Base-by-base conservation (phyloP, 1,284 basidiomycete genomes). In the Ceratobasidium sp. region DNA sequence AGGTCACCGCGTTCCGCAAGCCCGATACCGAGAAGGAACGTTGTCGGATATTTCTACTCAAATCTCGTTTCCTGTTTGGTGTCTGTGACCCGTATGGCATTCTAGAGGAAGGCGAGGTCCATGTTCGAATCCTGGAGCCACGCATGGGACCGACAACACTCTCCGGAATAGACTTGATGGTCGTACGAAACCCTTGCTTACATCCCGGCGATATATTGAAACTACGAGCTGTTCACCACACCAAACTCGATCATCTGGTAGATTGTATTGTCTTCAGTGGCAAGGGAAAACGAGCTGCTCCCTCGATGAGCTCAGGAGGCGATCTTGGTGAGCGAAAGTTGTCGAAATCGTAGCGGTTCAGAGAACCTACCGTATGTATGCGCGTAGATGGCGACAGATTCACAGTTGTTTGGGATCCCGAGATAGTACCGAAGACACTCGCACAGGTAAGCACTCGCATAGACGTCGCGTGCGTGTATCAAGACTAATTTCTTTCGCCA, bases 141-240 rank as follows among this genome's bases (percentile, higher is more conserved):
- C 81, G 85, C 18, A 83, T 82, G 55, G 88, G 88, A 3, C 81
- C 82, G 0, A 81, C 85, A 0, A 88, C 87, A 0, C 82, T 85
- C 0, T 86, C 87, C 28, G 84, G 88, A 73, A 83, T 84, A 0
- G 86, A 89, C 75, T 86, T 89, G 0, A 80, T 89, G 9, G 84
- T 89, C 3, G 86, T 89, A 2, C 81, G 88, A 30, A 90, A 90
- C 76, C 89, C 89, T 0, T 90, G 88, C 75, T 81, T 89, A 39
- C 87, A 90, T 79, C 88, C 88, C 86, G 87, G 88, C 39, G 88
- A 89, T 77, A 87, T 86, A 72, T 77, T 90, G 61, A 90, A 89
- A 76, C 80, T 89, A 0, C 81, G 87, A 21, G 88, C 88, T 0
- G 87, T 86, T 0, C 77, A 85, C 62, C 80, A 86, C 74, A 81